phyloP scores from a whole-genome alignment of 75 land plant species.

The Gnetum montanum region DNA sequence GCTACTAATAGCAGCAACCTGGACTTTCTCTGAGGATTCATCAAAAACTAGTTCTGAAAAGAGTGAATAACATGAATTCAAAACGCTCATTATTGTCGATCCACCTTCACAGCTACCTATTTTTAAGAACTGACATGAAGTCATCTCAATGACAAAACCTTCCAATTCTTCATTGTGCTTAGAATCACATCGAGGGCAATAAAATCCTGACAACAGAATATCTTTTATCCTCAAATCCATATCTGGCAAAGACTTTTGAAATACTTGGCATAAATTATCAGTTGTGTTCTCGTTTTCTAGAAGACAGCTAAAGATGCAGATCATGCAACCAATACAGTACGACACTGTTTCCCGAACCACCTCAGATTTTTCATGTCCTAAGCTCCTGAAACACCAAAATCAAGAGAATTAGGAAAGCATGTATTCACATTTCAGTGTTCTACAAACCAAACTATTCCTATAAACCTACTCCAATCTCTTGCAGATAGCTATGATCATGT shows the following conservation, averaged over 20 bases:
- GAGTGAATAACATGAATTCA: slow-evolving; percentile 26
- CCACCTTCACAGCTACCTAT: background rate
- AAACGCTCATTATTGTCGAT: slow-evolving; percentile 5
- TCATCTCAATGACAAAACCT: background rate
- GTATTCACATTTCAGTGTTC: no score
- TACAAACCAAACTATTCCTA: no score
- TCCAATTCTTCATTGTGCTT: no score
- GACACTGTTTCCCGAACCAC: slow-evolving; percentile 48
- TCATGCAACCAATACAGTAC: slow-evolving; percentile 46
- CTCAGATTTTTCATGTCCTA: slow-evolving; percentile 24
- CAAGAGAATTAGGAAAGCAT: background rate
- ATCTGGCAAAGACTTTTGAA: slow-evolving; percentile 7
- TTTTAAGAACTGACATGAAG: slow-evolving; percentile 5
- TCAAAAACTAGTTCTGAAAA: slow-evolving; percentile 42
- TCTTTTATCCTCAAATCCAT: slow-evolving; percentile 13
- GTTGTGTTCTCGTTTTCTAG: background rate
- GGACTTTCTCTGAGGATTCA: slow-evolving; percentile 56
- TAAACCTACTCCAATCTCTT: slow-evolving; percentile 51
- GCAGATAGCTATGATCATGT: slow-evolving; percentile 14
- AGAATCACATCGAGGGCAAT: slow-evolving; percentile 56
- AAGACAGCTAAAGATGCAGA: slow-evolving; percentile 42
- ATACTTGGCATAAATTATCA: slow-evolving; percentile 24
- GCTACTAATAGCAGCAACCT: slow-evolving; percentile 42
- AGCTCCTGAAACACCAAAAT: slow-evolving; percentile 22
- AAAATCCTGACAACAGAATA: slow-evolving; percentile 30